A percentile compares a stretch with the other conserved stretches of the same genome.
Evolutionary conservation across 164 flowering plant species (phyloP).

Genomic region (Chimonanthus salicifolius): DNA sequence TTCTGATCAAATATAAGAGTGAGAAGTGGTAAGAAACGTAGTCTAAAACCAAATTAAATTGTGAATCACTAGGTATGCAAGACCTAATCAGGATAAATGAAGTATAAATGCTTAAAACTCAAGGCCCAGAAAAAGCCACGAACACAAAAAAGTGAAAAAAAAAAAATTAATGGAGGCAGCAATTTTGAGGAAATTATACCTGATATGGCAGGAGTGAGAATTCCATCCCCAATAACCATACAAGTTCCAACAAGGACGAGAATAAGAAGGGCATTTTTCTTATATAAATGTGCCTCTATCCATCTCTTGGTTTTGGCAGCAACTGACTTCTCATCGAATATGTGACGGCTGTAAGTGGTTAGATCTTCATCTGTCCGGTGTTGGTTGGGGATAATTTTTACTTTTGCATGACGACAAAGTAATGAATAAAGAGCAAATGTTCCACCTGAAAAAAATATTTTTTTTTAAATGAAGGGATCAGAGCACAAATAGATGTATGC

Average conservation of each 20-base stretch:
- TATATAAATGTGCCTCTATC: slow-evolving; percentile 52
- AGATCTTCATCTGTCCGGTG: slow-evolving; percentile 89
- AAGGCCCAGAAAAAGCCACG: not conserved
- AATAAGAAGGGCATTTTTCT: slow-evolving; percentile 67
- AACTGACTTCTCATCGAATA: slow-evolving; percentile 65
- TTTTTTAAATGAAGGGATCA: not conserved
- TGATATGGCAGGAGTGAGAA: slow-evolving; percentile 96
- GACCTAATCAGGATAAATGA: too few species aligned
- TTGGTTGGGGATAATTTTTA: slow-evolving; percentile 83
- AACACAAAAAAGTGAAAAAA: not conserved
- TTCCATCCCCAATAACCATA: slow-evolving; percentile 97
- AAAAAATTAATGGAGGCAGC: not conserved
- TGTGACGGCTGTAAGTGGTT: slow-evolving; percentile 79
- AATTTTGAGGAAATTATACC: slow-evolving; percentile 25
- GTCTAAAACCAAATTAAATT: not conserved
- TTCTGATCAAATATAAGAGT: not conserved
- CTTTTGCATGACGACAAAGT: slow-evolving; percentile 91
- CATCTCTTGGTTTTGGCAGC: slow-evolving; percentile 90
- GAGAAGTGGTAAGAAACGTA: not conserved
- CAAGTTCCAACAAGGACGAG: slow-evolving; percentile 91
- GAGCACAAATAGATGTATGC: not conserved
- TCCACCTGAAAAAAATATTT: slow-evolving; percentile 54
- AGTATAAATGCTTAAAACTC: not conserved
- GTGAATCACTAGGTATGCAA: not conserved
- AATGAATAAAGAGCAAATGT: slow-evolving; percentile 93